A percentile compares a stretch with the other conserved stretches of the same genome.
phyloP scores from a whole-genome alignment of 2,329 filamentous ascomycete genomes.

The Alternaria sp. region DNA sequence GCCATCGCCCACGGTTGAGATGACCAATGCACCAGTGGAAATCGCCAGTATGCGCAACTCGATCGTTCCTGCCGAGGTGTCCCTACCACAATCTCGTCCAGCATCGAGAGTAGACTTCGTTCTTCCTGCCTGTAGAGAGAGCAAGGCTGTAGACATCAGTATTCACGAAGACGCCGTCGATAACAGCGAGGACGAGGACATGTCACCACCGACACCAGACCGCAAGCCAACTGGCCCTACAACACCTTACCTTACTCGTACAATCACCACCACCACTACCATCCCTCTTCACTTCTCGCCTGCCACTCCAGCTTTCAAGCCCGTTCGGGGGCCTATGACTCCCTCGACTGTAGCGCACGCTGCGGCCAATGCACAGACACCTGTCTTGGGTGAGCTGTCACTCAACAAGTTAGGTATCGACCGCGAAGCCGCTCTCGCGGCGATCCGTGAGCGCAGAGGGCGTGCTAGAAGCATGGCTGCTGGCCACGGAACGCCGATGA shows the following conservation, averaged over 20 bases:
- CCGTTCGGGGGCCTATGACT: constrained; percentile 38
- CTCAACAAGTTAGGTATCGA: constrained; percentile 54
- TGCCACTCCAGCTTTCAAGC: constrained; percentile 46
- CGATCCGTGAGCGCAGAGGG: constrained; percentile 76
- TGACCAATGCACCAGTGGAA: constrained; percentile 34
- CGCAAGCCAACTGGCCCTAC: constrained; percentile 37
- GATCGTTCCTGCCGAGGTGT: constrained; percentile 22
- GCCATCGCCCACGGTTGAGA: constrained; percentile 32
- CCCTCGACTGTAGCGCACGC: constrained; percentile 50
- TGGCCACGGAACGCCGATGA: constrained; percentile 68
- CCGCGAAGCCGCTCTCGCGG: constrained; percentile 76
- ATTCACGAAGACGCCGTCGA: constrained; percentile 48
- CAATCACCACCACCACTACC: constrained; percentile 59
- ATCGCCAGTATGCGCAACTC: constrained; percentile 36
- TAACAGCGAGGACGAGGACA: constrained; percentile 44
- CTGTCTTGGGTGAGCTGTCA: constrained; percentile 44
- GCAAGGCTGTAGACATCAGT: constrained; percentile 31
- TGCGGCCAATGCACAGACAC: constrained; percentile 41
- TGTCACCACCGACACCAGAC: constrained; percentile 31
- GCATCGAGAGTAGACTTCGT: constrained; percentile 23
- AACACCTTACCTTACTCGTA: constrained; percentile 51
- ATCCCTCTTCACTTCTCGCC: constrained; percentile 59
- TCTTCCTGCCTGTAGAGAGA: constrained; percentile 21
- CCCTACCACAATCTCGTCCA: constrained; percentile 19
- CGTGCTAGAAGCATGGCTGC: constrained; percentile 73